Percentiles rank a stretch among this genome's conserved stretches.
Evolutionary conservation across 306 rosid genomes (phyloP).

Genomic region (Cicer bijugum): DNA sequence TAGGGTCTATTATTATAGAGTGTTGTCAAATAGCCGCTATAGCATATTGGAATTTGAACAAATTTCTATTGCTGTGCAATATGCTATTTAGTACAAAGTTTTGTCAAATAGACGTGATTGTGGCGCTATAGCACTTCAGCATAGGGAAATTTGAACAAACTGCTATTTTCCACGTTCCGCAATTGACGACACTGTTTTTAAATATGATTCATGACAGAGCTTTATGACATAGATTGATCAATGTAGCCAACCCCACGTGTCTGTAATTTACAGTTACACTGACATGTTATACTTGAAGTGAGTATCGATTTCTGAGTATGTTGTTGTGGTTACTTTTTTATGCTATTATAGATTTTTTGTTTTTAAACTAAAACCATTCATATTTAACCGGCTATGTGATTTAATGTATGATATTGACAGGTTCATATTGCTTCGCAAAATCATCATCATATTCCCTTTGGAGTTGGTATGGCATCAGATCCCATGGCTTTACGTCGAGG

Average conservation of each 20-base stretch:
- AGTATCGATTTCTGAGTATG: constrained; percentile 16
- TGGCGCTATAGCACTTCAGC: too few species aligned
- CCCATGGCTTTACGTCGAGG: constrained; percentile 98
- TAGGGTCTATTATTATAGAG: not conserved
- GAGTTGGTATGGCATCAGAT: constrained; percentile 92
- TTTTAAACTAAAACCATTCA: constrained; percentile 1
- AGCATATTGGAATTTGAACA: too few species aligned
- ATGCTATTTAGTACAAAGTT: too few species aligned
- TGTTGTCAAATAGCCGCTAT: too few species aligned
- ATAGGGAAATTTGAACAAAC: too few species aligned
- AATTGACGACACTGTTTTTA: not conserved
- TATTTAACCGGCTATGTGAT: constrained; percentile 14
- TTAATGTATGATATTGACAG: constrained; percentile 63
- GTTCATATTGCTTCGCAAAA: constrained; percentile 70
- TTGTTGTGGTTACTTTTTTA: constrained; percentile 27
- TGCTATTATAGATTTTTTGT: constrained; percentile 16
- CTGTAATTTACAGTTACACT: constrained; percentile 18
- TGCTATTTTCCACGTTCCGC: too few species aligned
- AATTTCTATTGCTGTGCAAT: too few species aligned
- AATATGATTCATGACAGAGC: constrained; percentile 5
- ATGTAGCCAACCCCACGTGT: not conserved
- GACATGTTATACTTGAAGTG: constrained; percentile 22
- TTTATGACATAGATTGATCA: not conserved
- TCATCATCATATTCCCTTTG: constrained; percentile 69
- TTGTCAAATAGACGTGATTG: too few species aligned